Evolutionary conservation across 2,329 filamentous ascomycete species (phyloP).

Genomic region (Hymenoscyphus repandus): DNA sequence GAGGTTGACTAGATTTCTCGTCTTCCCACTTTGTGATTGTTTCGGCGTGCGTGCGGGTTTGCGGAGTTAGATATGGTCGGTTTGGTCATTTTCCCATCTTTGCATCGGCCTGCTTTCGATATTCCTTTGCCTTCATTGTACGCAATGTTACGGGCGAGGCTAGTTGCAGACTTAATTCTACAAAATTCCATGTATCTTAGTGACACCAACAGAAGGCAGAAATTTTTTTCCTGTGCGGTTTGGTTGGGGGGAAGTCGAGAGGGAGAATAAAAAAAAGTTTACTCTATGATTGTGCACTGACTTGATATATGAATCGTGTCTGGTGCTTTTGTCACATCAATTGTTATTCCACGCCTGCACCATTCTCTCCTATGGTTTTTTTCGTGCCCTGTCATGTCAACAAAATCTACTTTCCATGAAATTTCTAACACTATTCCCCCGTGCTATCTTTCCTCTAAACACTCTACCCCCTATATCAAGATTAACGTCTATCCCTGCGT

Average conservation of each 20-base stretch:
- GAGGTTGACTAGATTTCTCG: conserved; percentile 80
- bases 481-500: no score
- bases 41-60: conserved; percentile 19
- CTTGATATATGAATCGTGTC: no score
- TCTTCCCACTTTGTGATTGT: conserved; percentile 6
- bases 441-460: no score
- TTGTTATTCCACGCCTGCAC: no score
- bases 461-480: no score
- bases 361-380: no score
- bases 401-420: no score
- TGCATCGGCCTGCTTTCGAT: conserved; percentile 22
- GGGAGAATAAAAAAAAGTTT: not conserved
- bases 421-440: no score
- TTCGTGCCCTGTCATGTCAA: no score
- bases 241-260: not conserved
- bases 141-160: not conserved
- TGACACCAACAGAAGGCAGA: conserved; percentile 1
- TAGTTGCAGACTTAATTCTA: not conserved
- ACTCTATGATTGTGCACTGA: not conserved
- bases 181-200: conserved; percentile 13
- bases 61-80: conserved; percentile 30
- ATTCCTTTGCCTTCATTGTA: conserved; percentile 1
- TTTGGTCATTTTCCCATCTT: conserved; percentile 11
- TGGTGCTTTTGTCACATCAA: no score
- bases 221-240: no score